Evolutionary conservation across 345 rosid genomes (phyloP).

Genomic region (Syzygium grande): DNA sequence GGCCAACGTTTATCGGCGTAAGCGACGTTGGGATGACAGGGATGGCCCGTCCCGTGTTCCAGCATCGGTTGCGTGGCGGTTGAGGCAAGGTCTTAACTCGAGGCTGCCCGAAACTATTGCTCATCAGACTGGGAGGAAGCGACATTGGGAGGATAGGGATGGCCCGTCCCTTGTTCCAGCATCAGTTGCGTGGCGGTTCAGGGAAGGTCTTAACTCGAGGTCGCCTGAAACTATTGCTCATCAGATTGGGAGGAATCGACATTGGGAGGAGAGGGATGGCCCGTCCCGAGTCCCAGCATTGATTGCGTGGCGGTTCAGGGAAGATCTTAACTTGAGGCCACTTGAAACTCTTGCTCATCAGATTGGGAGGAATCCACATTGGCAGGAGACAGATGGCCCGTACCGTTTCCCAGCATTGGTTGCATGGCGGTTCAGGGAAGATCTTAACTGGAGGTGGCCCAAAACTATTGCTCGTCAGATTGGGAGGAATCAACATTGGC

Average conservation of each 20-base stretch:
- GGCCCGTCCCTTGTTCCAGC: slow-evolving; percentile 27
- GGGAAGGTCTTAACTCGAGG: slow-evolving; percentile 12
- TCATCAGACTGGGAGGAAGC: not conserved
- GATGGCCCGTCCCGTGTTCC: not conserved
- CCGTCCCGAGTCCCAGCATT: not conserved
- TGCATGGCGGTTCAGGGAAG: not conserved
- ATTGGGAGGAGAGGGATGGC: not conserved
- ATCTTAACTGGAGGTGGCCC: not conserved
- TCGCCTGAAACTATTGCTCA: not conserved
- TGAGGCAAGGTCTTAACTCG: not conserved
- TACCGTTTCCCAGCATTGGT: not conserved
- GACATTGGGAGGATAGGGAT: not conserved
- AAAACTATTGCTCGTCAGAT: not conserved
- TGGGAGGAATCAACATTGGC: not conserved
- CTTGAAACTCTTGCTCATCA: not conserved
- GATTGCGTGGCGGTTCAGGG: not conserved
- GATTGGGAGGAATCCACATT: not conserved
- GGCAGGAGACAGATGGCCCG: not conserved
- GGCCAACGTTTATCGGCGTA: slow-evolving; percentile 61
- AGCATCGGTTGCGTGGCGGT: not conserved
- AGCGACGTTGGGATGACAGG: slow-evolving; percentile 12
- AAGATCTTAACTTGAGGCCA: not conserved
- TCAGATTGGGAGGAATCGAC: not conserved
- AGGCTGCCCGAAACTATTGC: not conserved
- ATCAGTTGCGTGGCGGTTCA: slow-evolving; percentile 12